A percentile compares a stretch with the other conserved stretches of the same genome.
These are phyloP conservation scores for Ceratocystis colombiana DNA, from an alignment of 2,329 filamentous ascomycete genomes.

Conservation along the genomic window DNA sequence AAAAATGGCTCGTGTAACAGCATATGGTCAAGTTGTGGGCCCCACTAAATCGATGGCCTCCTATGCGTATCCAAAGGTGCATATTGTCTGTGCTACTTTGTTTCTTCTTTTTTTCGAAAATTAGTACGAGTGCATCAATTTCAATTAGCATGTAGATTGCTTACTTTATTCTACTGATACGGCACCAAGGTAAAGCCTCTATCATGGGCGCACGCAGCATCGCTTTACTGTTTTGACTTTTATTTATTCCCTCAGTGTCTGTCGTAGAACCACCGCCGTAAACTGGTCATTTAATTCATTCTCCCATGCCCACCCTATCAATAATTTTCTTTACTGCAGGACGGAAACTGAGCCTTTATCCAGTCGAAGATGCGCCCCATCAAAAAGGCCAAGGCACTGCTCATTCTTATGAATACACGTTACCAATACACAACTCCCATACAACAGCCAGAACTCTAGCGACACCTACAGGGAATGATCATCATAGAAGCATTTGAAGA, in stretches of 20 bases:
- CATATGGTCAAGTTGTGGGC: not conserved
- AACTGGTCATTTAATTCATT: conserved; percentile 19
- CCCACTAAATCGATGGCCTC: not conserved
- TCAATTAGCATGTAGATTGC: too few relatives aligned
- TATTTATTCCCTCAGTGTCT: conserved; percentile 21
- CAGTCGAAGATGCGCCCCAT: not conserved
- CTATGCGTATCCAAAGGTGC: not conserved
- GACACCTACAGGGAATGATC: not conserved
- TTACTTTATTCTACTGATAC: not conserved
- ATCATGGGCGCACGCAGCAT: not conserved
- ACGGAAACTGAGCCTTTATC: not conserved
- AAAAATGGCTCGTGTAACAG: not conserved
- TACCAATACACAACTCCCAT: not conserved
- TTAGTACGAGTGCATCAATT: not conserved
- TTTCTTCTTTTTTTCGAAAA: too few relatives aligned
- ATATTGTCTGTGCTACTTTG: too few relatives aligned
- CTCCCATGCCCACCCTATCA: not conserved
- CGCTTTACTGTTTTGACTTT: conserved; percentile 13
- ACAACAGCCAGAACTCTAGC: not conserved
- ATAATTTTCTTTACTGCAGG: conserved; percentile 16
- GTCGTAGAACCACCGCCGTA: conserved; percentile 12
- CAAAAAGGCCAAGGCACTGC: not conserved
- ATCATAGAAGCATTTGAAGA: conserved; percentile 7
- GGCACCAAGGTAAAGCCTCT: not conserved
- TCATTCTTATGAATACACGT: not conserved